Conservation (phyloP, 495 filamentous ascomycete genomes). For the Lentithecium fluviatile region DNA sequence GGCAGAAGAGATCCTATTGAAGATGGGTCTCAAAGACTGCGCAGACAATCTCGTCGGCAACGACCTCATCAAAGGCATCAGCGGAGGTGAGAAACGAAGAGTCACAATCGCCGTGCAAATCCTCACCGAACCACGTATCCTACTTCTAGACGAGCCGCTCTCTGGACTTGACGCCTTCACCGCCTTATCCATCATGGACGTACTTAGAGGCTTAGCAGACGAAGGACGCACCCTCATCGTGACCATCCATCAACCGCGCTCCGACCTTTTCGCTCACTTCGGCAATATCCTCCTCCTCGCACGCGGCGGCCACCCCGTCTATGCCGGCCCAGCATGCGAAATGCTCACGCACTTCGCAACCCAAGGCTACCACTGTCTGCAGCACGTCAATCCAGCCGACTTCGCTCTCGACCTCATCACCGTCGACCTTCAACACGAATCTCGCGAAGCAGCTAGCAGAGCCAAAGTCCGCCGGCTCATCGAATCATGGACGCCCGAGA, state of each 20-base stretch:
- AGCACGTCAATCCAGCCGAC: conserved; percentile 70
- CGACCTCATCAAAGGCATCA: conserved; percentile 71
- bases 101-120: conserved; percentile 76
- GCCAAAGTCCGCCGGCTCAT: conserved; percentile 60
- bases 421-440: conserved; percentile 63
- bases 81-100: conserved; percentile 71
- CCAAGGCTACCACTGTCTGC: conserved; percentile 62
- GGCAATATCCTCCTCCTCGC: conserved; percentile 68
- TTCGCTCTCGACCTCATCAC: conserved; percentile 75
- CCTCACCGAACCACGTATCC: conserved; percentile 66
- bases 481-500: conserved; percentile 46
- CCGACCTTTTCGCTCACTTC: conserved; percentile 68
- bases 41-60: conserved; percentile 71
- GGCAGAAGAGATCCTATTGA: conserved; percentile 68
- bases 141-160: conserved; percentile 67
- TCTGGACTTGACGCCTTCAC: conserved; percentile 71
- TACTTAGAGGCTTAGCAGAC: conserved; percentile 64
- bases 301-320: conserved; percentile 64
- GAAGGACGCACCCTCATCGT: conserved; percentile 72
- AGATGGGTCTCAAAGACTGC: conserved; percentile 75
- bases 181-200: conserved; percentile 70
- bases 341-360: conserved; percentile 65
- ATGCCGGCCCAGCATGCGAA: conserved; percentile 59
- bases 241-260: conserved; percentile 73
- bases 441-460: conserved; percentile 57